phyloP scores from a whole-genome alignment of 805 yeast species.

The Phaffomyces thermotolerans region DNA sequence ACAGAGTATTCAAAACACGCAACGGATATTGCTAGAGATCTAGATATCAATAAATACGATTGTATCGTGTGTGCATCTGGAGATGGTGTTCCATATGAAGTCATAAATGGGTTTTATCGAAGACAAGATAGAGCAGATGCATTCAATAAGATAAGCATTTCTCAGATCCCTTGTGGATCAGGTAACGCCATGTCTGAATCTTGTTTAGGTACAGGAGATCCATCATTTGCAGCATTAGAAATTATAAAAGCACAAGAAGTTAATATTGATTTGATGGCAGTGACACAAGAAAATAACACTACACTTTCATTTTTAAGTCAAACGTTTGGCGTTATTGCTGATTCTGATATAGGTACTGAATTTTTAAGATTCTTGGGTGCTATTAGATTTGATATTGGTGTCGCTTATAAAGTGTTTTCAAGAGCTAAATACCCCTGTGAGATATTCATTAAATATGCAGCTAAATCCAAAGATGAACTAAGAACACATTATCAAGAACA shows the following conservation, averaged over 20 bases:
- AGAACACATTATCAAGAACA: constrained; percentile 37
- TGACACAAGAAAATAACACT: constrained; percentile 46
- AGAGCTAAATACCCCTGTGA: constrained; percentile 73
- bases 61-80: constrained; percentile 82
- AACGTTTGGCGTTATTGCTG: constrained; percentile 90
- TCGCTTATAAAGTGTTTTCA: constrained; percentile 49
- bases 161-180: constrained; percentile 93
- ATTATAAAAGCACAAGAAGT: constrained; percentile 63
- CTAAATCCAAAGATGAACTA: constrained; percentile 46
- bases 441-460: constrained; percentile 59
- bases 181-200: constrained; percentile 90
- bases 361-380: constrained; percentile 84
- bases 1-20: constrained; percentile 74
- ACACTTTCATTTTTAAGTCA: constrained; percentile 76
- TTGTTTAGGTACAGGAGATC: constrained; percentile 64
- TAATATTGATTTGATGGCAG: constrained; percentile 76
- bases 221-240: constrained; percentile 62
- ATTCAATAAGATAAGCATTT: constrained; percentile 55
- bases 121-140: constrained; percentile 58
- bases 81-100: no score
- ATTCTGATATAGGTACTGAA: constrained; percentile 91
- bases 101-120: no score
- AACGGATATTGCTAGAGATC: constrained; percentile 53
- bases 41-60: constrained; percentile 56
- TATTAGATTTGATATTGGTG: constrained; percentile 77